Percentiles rank a stretch among this genome's conserved stretches.
Conservation (phyloP, 345 rosid genomes). For the Acer campestre region DNA sequence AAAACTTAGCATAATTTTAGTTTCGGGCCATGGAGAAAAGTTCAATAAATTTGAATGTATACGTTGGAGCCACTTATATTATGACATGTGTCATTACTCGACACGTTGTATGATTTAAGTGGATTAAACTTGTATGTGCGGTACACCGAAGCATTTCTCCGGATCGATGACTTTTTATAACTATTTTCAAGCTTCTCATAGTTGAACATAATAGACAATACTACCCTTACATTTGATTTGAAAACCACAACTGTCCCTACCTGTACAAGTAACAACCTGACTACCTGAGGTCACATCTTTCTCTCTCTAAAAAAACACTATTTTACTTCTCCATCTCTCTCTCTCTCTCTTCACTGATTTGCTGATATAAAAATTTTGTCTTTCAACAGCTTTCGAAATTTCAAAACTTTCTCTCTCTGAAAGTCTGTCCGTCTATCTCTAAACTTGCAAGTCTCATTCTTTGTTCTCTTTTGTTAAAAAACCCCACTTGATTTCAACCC, state of each 20-base stretch:
- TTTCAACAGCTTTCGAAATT: slow-evolving; percentile 24
- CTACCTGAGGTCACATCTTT: neutral
- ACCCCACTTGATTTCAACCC: neutral
- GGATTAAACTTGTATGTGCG: too few species aligned
- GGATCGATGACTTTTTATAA: neutral
- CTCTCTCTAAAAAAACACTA: slow-evolving; percentile 17
- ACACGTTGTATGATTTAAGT: too few species aligned
- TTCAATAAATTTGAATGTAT: too few species aligned
- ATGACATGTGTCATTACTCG: too few species aligned
- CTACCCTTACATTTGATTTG: slow-evolving; percentile 1
- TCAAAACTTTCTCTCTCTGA: slow-evolving; percentile 22
- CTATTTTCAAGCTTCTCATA: neutral
- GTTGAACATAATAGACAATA: slow-evolving; percentile 10
- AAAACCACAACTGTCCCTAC: neutral
- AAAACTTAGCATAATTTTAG: too few species aligned
- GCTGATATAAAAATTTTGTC: slow-evolving; percentile 33
- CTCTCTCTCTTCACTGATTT: slow-evolving; percentile 19
- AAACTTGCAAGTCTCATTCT: neutral
- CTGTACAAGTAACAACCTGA: neutral
- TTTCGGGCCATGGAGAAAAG: too few species aligned
- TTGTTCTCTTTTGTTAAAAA: slow-evolving; percentile 13
- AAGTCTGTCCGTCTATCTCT: slow-evolving; percentile 5
- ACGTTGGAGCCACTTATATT: too few species aligned
- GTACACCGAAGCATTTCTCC: too few species aligned
- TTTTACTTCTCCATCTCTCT: neutral